phyloP scores from a whole-genome alignment of 305 asterid genomes.

The Solanum chacoense region DNA sequence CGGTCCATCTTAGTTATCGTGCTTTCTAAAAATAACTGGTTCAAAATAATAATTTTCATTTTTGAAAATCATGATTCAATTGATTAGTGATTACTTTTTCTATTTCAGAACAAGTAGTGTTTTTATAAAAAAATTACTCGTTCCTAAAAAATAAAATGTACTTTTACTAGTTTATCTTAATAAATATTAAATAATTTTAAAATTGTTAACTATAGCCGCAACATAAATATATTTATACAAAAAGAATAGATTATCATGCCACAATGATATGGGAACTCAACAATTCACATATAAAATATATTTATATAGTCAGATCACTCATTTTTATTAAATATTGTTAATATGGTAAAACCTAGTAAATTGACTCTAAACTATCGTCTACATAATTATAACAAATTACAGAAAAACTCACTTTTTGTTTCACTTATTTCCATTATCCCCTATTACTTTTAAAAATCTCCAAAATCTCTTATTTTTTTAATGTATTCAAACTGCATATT shows the following conservation, averaged over 20 bases:
- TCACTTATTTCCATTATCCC: too few species aligned
- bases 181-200: too few species aligned
- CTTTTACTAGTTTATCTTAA: background rate
- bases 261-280: background rate
- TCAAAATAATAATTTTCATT: too few species aligned
- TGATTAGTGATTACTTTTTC: background rate
- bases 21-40: background rate
- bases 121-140: background rate
- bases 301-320: background rate
- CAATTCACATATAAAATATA: background rate
- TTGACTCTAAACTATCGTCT: background rate
- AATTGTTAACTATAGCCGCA: background rate
- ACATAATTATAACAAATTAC: too few species aligned
- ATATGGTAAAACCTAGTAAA: background rate
- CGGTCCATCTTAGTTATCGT: background rate
- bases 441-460: too few species aligned
- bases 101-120: background rate
- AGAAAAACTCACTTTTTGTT: too few species aligned
- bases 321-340: background rate
- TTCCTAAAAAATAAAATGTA: too few species aligned
- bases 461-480: too few species aligned
- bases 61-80: background rate
- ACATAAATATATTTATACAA: background rate
- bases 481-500: too few species aligned
- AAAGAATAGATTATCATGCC: background rate